Evolutionary conservation across 2,329 filamentous ascomycete species (phyloP).

Genomic region (Nectriaceae sp.): DNA sequence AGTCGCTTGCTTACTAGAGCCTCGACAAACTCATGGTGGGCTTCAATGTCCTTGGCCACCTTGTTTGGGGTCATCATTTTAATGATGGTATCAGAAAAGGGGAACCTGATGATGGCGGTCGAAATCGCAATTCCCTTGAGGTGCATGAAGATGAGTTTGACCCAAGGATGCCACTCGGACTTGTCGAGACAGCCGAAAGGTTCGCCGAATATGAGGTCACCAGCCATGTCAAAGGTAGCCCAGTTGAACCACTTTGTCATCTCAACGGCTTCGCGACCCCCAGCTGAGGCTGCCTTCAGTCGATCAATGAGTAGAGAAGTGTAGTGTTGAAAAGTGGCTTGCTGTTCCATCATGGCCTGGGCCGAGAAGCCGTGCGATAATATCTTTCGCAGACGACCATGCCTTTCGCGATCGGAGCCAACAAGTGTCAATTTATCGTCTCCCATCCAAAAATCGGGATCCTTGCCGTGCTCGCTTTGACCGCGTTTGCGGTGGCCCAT

Average conservation of each 20-base stretch:
- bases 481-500: conserved; percentile 7
- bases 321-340: conserved; percentile 25
- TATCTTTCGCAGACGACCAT: conserved; percentile 13
- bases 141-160: conserved; percentile 17
- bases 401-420: conserved; percentile 1
- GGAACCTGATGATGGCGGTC: not conserved
- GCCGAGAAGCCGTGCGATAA: conserved; percentile 29
- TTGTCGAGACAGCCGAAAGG: conserved; percentile 23
- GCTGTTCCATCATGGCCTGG: conserved; percentile 29
- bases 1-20: conserved; percentile 3
- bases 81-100: not conserved
- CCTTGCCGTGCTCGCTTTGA: conserved; percentile 7
- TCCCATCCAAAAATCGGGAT: conserved; percentile 4
- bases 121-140: conserved; percentile 2
- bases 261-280: conserved; percentile 11
- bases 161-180: conserved; percentile 22
- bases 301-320: conserved; percentile 22
- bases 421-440: conserved; percentile 2
- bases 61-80: conserved; percentile 1
- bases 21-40: not conserved
- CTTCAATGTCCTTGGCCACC: not conserved
- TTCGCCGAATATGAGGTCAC: conserved; percentile 28
- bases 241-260: conserved; percentile 25
- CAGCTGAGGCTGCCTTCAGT: conserved; percentile 12
- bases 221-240: conserved; percentile 29